Conservation (phyloP, 2,329 filamentous ascomycete species). For the Arthroderma sp. region DNA sequence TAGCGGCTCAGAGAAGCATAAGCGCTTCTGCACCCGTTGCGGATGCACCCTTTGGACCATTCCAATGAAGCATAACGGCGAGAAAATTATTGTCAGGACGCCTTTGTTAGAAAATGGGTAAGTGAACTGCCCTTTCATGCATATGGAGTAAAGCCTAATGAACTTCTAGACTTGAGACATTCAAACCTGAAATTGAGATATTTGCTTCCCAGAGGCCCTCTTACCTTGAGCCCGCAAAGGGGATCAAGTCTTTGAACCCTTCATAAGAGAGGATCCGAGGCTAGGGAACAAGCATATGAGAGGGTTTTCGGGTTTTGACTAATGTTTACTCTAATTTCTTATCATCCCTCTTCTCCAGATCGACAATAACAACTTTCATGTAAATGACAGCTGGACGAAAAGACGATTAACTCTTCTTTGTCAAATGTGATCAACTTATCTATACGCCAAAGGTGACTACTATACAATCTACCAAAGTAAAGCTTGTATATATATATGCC, state of each 20-base stretch:
- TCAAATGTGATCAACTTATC: no score
- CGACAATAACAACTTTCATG: no score
- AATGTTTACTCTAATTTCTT: no score
- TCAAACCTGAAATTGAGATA: neutral
- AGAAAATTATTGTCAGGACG: neutral
- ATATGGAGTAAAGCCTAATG: neutral
- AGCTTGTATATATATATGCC: no score
- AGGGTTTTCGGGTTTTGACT: no score
- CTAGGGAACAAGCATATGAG: no score
- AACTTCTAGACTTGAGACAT: neutral
- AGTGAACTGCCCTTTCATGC: neutral
- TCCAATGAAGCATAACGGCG: neutral
- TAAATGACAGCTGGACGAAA: no score
- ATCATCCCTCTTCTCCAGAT: no score
- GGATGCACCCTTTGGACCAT: constrained; percentile 11
- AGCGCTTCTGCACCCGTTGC: constrained; percentile 2
- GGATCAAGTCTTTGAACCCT: neutral
- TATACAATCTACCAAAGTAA: no score
- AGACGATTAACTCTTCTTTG: no score
- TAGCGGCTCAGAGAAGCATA: constrained; percentile 4
- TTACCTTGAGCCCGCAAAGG: neutral
- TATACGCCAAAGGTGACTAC: no score
- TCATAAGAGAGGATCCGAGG: no score
- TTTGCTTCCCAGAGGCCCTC: neutral
- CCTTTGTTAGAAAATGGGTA: neutral